phyloP scores from a whole-genome alignment of 106 monocot genomes.

The Gastrodia elata region DNA sequence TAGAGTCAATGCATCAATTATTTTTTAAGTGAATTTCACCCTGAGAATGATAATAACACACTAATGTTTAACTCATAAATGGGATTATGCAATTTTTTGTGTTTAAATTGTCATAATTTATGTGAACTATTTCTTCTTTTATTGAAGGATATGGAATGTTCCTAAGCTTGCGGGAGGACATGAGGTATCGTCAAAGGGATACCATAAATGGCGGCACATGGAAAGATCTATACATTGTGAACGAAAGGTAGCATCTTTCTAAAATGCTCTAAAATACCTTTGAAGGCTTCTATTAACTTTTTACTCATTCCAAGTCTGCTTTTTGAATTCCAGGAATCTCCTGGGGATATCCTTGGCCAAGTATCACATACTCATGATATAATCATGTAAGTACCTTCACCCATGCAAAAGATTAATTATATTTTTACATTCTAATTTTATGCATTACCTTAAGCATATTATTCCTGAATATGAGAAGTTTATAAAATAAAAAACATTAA shows the following conservation, averaged over 20 bases:
- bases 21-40: too few species aligned
- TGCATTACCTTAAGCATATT: too few species aligned
- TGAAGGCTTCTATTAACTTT: not conserved
- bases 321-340: constrained; percentile 25
- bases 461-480: too few species aligned
- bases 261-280: not conserved
- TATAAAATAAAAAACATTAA: too few species aligned
- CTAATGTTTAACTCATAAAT: not conserved
- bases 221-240: constrained; percentile 17
- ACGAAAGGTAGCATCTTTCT: constrained; percentile 13
- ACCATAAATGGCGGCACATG: constrained; percentile 3
- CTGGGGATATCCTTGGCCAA: constrained; percentile 29
- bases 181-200: constrained; percentile 6
- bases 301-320: not conserved
- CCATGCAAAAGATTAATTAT: not conserved
- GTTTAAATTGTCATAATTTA: not conserved
- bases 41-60: not conserved
- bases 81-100: not conserved
- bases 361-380: constrained; percentile 60
- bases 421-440: not conserved
- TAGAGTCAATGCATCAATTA: too few species aligned
- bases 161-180: constrained; percentile 15
- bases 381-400: constrained; percentile 33
- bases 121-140: not conserved
- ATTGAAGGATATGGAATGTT: constrained; percentile 31